Conservation (phyloP, 148 eudicot genomes). For the Nepenthes mirabilis region DNA sequence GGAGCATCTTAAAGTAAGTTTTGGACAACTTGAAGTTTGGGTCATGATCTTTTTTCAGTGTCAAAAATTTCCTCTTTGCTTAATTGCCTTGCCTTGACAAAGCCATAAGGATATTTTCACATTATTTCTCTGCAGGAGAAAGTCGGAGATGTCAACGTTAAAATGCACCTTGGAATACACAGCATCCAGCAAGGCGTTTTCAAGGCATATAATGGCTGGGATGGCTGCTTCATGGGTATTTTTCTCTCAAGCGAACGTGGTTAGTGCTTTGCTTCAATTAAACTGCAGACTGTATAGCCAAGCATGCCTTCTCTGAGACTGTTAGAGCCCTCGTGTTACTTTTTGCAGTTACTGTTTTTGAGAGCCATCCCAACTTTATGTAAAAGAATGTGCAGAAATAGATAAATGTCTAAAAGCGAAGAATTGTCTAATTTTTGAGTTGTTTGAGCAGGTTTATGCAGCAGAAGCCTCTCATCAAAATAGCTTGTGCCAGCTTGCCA, state of each 20-base stretch:
- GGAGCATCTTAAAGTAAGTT: too few relatives aligned
- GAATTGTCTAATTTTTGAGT: not conserved
- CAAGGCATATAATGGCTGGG: slow-evolving; percentile 52
- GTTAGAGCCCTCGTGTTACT: not conserved
- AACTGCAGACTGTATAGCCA: not conserved
- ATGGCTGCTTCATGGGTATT: slow-evolving; percentile 56
- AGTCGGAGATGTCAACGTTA: slow-evolving; percentile 13
- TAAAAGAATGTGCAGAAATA: not conserved
- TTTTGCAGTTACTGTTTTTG: not conserved
- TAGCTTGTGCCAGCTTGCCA: slow-evolving; percentile 49
- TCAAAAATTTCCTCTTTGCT: not conserved
- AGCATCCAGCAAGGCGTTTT: slow-evolving; percentile 19
- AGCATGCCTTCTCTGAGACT: not conserved
- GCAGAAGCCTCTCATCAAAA: slow-evolving; percentile 24
- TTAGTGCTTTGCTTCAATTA: slow-evolving; percentile 21
- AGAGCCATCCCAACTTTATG: not conserved
- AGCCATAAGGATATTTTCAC: not conserved
- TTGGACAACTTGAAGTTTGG: too few relatives aligned
- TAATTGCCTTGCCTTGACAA: not conserved
- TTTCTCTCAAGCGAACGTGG: slow-evolving; percentile 61
- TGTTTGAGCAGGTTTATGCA: slow-evolving; percentile 42
- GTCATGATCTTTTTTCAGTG: not conserved
- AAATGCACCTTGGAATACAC: slow-evolving; percentile 34
- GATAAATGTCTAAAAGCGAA: not conserved
- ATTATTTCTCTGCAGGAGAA: slow-evolving; percentile 21